Percentiles rank a stretch among this genome's conserved stretches.
These are phyloP conservation scores for Oehlia diaphana DNA, from an alignment of 192 early-diverging fungal species.

Conservation along the genomic window DNA sequence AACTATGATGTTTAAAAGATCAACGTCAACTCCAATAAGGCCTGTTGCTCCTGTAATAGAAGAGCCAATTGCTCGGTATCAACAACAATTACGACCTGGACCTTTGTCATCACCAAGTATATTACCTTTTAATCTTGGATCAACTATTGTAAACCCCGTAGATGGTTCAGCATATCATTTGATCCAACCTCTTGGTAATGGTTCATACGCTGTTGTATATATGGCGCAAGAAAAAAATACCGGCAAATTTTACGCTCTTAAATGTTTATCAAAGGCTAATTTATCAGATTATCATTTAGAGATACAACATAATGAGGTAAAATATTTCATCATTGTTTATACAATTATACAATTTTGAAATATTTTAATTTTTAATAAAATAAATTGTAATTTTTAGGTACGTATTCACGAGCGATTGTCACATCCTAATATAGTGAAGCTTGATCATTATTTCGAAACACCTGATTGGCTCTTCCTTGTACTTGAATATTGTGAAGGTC, in stretches of 20 bases:
- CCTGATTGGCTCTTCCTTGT: slow-evolving; percentile 69
- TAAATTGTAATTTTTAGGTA: slow-evolving; percentile 29
- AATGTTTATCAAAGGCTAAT: slow-evolving; percentile 69
- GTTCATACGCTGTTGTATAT: slow-evolving; percentile 78
- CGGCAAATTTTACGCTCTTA: slow-evolving; percentile 64
- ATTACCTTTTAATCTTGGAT: slow-evolving; percentile 23
- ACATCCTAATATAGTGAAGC: slow-evolving; percentile 62
- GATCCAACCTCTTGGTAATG: slow-evolving; percentile 62
- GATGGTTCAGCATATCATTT: slow-evolving; percentile 12
- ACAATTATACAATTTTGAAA: no score
- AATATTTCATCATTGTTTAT: no score
- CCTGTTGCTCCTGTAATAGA: not conserved
- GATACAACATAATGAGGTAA: slow-evolving; percentile 67
- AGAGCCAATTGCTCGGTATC: not conserved
- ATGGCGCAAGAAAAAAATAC: slow-evolving; percentile 60
- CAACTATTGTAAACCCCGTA: slow-evolving; percentile 18
- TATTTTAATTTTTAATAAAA: no score
- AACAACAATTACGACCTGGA: slow-evolving; percentile 5
- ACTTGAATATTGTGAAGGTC: slow-evolving; percentile 61
- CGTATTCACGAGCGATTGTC: slow-evolving; percentile 58
- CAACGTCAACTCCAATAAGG: not conserved
- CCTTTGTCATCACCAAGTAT: slow-evolving; percentile 5
- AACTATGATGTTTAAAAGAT: slow-evolving; percentile 24
- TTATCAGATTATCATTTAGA: slow-evolving; percentile 62
- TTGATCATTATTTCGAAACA: slow-evolving; percentile 70